These are phyloP conservation scores for Fusarium acutatum DNA, from an alignment of 2,329 filamentous ascomycete species.

Conservation along the genomic window DNA sequence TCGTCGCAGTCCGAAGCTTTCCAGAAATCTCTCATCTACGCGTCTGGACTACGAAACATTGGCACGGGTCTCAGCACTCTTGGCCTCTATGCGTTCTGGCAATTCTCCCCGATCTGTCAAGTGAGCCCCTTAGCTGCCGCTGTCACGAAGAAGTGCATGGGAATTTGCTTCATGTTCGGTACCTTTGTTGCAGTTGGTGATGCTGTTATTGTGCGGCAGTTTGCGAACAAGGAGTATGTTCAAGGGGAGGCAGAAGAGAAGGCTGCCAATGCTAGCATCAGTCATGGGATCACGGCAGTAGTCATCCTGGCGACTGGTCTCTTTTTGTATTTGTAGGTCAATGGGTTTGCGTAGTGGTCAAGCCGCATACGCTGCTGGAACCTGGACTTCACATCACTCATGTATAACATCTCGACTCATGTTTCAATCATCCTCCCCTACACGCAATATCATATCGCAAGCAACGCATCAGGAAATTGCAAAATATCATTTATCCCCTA, in stretches of 20 bases:
- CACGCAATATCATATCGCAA: neutral
- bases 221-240: conserved; percentile 12
- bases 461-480: neutral
- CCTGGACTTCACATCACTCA: neutral
- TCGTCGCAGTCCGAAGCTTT: conserved; percentile 1
- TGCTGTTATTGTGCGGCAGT: conserved; percentile 15
- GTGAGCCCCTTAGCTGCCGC: conserved; percentile 4
- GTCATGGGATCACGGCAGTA: conserved; percentile 4
- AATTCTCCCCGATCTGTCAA: conserved; percentile 16
- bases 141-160: conserved; percentile 6
- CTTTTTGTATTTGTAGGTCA: conserved; percentile 11
- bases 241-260: conserved; percentile 1
- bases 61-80: conserved; percentile 12
- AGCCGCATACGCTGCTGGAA: neutral
- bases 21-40: conserved; percentile 18
- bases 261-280: conserved; percentile 13
- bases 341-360: neutral
- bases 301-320: conserved; percentile 18
- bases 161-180: conserved; percentile 20
- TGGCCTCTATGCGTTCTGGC: conserved; percentile 23
- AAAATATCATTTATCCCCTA: neutral
- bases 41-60: conserved; percentile 13
- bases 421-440: neutral
- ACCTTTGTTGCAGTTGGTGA: conserved; percentile 22
- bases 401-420: neutral